Conservation (phyloP, 2,329 filamentous ascomycete species). For the Apiospora phragmitis region DNA sequence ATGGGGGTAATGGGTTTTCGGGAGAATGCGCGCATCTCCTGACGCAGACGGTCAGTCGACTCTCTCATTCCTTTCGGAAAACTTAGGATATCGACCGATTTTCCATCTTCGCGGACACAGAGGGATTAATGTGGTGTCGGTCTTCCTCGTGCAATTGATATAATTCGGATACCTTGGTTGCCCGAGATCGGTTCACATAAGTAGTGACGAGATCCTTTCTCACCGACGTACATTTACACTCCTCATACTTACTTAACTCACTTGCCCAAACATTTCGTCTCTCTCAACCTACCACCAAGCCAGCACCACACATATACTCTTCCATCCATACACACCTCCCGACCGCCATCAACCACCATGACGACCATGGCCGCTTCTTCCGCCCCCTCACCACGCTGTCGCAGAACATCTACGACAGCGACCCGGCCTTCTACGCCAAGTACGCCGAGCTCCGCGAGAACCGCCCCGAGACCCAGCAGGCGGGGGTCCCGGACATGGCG, state of each 20-base stretch:
- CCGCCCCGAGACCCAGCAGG: not conserved
- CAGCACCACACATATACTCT: not conserved
- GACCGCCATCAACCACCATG: no score
- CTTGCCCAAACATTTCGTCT: no score
- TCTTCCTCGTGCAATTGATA: not conserved
- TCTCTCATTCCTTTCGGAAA: not conserved
- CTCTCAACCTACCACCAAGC: not conserved
- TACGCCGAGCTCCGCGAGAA: not conserved
- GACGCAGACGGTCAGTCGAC: not conserved
- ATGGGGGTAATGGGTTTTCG: no score
- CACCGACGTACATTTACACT: no score
- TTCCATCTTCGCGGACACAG: no score
- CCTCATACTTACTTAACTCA: not conserved
- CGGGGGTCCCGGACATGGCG: not conserved
- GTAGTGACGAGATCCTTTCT: not conserved
- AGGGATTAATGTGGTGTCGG: not conserved
- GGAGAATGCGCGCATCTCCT: not conserved
- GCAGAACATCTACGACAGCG: not conserved
- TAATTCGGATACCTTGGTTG: not conserved
- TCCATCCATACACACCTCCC: not conserved
- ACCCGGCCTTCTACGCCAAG: slow-evolving; percentile 2
- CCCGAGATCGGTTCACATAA: not conserved
- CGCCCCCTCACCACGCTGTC: not conserved
- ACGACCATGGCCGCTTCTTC: not conserved
- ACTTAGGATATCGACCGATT: not conserved